Evolutionary conservation across 768 basidiomycete genomes (phyloP).

Genomic region (Cyclocybe cylindracea): DNA sequence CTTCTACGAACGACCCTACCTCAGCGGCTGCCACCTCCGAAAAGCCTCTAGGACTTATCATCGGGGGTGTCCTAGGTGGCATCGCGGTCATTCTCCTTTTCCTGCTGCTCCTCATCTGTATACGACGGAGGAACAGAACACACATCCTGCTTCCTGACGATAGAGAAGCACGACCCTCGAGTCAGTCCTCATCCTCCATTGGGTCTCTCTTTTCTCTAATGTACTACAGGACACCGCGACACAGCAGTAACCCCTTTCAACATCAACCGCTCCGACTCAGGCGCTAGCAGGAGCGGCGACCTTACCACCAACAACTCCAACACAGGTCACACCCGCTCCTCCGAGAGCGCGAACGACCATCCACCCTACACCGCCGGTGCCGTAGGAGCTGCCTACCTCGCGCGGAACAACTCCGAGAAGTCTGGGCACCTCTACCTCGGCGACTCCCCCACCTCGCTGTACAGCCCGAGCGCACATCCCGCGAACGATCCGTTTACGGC

Average conservation of each 20-base stretch:
- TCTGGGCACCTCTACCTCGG: too few relatives aligned
- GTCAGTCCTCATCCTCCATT: too few relatives aligned
- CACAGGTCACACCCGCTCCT: too few relatives aligned
- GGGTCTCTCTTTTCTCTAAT: neutral
- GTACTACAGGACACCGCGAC: neutral
- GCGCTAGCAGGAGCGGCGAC: neutral
- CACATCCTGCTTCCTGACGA: neutral
- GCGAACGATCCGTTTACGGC: too few relatives aligned
- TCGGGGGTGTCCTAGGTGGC: constrained; percentile 4
- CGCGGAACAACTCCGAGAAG: too few relatives aligned
- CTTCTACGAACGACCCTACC: neutral
- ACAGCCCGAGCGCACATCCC: too few relatives aligned
- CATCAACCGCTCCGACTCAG: neutral
- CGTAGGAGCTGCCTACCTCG: too few relatives aligned
- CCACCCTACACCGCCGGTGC: too few relatives aligned
- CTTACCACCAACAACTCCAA: too few relatives aligned
- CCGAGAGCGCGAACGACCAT: too few relatives aligned
- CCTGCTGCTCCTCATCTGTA: constrained; percentile 1
- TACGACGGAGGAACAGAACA: neutral
- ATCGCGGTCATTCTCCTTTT: constrained; percentile 1
- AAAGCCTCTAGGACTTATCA: neutral
- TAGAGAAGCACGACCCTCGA: neutral
- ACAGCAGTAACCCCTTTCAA: neutral
- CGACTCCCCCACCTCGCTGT: too few relatives aligned
- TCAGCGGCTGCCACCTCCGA: neutral